phyloP scores from a whole-genome alignment of 2,329 filamentous ascomycete genomes.

The Hypoxylon sp. region DNA sequence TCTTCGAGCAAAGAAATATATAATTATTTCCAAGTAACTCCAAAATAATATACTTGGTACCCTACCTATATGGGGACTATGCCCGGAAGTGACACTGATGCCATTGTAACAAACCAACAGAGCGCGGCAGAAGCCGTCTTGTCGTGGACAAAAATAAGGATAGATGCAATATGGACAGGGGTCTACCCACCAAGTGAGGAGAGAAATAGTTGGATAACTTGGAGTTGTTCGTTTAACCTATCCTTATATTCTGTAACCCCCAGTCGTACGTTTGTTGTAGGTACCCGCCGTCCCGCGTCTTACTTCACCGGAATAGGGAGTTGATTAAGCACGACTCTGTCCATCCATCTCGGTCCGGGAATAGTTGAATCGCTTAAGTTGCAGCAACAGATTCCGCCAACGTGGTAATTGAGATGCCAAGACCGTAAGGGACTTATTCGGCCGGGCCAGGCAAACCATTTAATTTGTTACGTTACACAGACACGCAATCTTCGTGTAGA shows the following conservation, averaged over 20 bases:
- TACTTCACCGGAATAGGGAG: conserved; percentile 21
- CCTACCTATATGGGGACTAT: background rate
- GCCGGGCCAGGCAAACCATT: conserved; percentile 22
- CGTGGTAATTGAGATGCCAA: conserved; percentile 34
- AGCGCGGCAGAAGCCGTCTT: background rate
- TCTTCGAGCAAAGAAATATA: too few relatives aligned
- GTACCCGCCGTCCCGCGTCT: conserved; percentile 1
- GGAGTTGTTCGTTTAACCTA: background rate
- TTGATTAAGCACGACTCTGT: background rate
- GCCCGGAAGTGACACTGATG: background rate
- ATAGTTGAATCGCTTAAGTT: conserved; percentile 5
- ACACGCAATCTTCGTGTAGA: conserved; percentile 17
- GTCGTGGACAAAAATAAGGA: background rate
- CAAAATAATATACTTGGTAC: background rate
- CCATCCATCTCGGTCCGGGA: conserved; percentile 26
- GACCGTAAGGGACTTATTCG: conserved; percentile 23
- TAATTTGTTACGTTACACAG: conserved; percentile 38
- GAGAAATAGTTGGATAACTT: background rate
- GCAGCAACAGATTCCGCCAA: conserved; percentile 20
- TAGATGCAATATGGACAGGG: background rate
- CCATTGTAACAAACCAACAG: conserved; percentile 3
- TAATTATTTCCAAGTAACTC: background rate
- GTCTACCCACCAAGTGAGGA: background rate
- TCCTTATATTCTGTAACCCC: conserved; percentile 1
- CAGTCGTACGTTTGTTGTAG: conserved; percentile 6